phyloP scores from a whole-genome alignment of 1,284 basidiomycete genomes.

The Fomes fomentarius region DNA sequence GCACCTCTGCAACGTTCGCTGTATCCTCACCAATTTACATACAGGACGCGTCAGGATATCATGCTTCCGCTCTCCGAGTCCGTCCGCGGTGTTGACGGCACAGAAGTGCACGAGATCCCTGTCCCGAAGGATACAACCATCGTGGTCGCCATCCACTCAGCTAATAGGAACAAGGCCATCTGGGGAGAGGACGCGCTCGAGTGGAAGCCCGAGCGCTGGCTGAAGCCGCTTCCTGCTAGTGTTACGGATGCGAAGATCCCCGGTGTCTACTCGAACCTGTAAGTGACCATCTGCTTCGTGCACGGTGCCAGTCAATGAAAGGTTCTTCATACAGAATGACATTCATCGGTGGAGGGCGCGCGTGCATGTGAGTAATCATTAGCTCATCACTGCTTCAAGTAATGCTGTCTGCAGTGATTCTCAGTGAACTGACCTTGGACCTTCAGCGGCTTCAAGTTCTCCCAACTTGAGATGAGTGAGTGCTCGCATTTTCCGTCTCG shows the following conservation, averaged over 20 bases:
- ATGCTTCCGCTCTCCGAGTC: slow-evolving; percentile 16
- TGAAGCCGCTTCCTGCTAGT: slow-evolving; percentile 1
- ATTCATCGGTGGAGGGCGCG: slow-evolving; percentile 4
- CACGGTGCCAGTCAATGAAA: background rate
- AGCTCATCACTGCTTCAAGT: too few relatives aligned
- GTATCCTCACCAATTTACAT: background rate
- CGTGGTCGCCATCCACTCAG: slow-evolving; percentile 4
- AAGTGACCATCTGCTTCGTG: background rate
- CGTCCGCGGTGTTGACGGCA: slow-evolving; percentile 10
- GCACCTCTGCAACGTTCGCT: background rate
- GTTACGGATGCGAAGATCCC: slow-evolving; percentile 12
- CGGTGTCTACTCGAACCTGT: slow-evolving; percentile 20
- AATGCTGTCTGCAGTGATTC: too few relatives aligned
- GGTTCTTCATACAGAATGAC: slow-evolving; percentile 2
- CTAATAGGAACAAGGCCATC: slow-evolving; percentile 13
- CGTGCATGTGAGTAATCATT: slow-evolving; percentile 9
- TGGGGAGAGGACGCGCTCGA: slow-evolving; percentile 22
- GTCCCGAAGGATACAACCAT: slow-evolving; percentile 12
- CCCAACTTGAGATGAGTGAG: slow-evolving; percentile 39
- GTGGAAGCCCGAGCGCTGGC: slow-evolving; percentile 23
- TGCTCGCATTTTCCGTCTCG: background rate
- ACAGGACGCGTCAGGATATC: slow-evolving; percentile 9
- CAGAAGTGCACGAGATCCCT: slow-evolving; percentile 9
- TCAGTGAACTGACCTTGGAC: background rate
- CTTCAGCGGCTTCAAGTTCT: slow-evolving; percentile 37